A percentile compares a stretch with the other conserved stretches of the same genome.
These are phyloP conservation scores for Actinomucor elegans DNA, from an alignment of 371 early-diverging fungal species.

Conservation along the genomic window DNA sequence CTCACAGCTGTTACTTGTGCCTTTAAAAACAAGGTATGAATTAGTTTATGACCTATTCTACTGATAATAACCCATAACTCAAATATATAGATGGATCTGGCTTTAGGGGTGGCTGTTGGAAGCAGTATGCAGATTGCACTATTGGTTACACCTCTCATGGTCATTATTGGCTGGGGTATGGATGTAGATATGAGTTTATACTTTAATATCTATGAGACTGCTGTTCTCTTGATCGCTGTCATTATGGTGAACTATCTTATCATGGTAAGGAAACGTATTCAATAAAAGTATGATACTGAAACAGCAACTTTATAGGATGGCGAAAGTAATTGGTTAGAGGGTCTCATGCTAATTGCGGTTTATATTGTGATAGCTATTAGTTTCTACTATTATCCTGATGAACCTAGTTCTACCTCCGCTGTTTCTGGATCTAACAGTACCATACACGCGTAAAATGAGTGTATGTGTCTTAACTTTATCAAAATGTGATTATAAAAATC, in stretches of 20 bases:
- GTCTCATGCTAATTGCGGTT: conserved; percentile 69
- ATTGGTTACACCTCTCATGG: conserved; percentile 84
- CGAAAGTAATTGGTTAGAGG: conserved; percentile 86
- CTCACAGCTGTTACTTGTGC: conserved; percentile 83
- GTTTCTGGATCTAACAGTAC: not conserved
- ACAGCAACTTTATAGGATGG: conserved; percentile 46
- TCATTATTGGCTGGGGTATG: conserved; percentile 88
- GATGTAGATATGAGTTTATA: conserved; percentile 71
- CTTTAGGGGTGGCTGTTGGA: conserved; percentile 85
- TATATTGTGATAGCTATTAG: conserved; percentile 78
- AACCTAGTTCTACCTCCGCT: not conserved
- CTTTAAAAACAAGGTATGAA: conserved; percentile 68
- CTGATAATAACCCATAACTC: not conserved
- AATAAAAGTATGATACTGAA: not conserved
- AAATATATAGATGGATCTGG: conserved; percentile 70
- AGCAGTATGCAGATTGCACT: conserved; percentile 92
- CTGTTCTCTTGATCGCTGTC: conserved; percentile 79
- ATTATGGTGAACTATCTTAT: conserved; percentile 83
- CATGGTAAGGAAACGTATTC: conserved; percentile 24
- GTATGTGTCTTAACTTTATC: too few species aligned
- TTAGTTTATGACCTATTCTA: not conserved
- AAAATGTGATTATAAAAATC: too few species aligned
- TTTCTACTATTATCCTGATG: conserved; percentile 60
- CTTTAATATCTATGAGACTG: conserved; percentile 82
- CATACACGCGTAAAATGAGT: too few species aligned